A percentile compares a stretch with the other conserved stretches of the same genome.
phyloP scores from a whole-genome alignment of 2,329 filamentous ascomycete species.

The Didymella keratinophila region DNA sequence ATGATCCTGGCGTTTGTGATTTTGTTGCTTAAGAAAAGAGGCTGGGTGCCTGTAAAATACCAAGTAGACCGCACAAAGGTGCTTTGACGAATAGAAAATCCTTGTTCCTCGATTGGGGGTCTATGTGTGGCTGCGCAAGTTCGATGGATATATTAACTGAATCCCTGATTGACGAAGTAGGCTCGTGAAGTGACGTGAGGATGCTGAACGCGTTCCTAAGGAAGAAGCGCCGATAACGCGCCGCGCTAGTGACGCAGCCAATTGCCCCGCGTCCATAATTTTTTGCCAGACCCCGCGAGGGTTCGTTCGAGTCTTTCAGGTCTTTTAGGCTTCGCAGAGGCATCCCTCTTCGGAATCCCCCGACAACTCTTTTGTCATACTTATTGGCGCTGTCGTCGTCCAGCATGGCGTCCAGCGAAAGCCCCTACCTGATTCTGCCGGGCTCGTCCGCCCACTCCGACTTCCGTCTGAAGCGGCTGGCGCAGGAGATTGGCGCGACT shows the following conservation, averaged over 20 bases:
- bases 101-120: too few species aligned
- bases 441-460: slow-evolving; percentile 64
- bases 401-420: slow-evolving; percentile 44
- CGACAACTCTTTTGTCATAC: slow-evolving; percentile 22
- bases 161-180: too few species aligned
- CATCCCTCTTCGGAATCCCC: slow-evolving; percentile 26
- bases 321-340: slow-evolving; percentile 26
- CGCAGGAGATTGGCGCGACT: slow-evolving; percentile 56
- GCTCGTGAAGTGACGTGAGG: too few species aligned
- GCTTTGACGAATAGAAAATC: too few species aligned
- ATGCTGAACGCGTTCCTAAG: neutral
- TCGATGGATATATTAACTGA: too few species aligned
- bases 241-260: slow-evolving; percentile 18
- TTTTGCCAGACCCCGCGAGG: slow-evolving; percentile 18
- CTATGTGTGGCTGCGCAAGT: too few species aligned
- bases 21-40: too few species aligned
- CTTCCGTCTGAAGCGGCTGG: slow-evolving; percentile 58
- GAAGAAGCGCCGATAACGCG: slow-evolving; percentile 21
- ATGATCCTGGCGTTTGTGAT: too few species aligned
- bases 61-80: too few species aligned
- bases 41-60: too few species aligned
- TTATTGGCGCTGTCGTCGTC: slow-evolving; percentile 21
- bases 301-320: slow-evolving; percentile 15
- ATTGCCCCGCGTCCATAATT: slow-evolving; percentile 14
- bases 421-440: slow-evolving; percentile 56